These are phyloP conservation scores for Lactifluus rugatus DNA, from an alignment of 768 basidiomycete genomes.

Conservation along the genomic window DNA sequence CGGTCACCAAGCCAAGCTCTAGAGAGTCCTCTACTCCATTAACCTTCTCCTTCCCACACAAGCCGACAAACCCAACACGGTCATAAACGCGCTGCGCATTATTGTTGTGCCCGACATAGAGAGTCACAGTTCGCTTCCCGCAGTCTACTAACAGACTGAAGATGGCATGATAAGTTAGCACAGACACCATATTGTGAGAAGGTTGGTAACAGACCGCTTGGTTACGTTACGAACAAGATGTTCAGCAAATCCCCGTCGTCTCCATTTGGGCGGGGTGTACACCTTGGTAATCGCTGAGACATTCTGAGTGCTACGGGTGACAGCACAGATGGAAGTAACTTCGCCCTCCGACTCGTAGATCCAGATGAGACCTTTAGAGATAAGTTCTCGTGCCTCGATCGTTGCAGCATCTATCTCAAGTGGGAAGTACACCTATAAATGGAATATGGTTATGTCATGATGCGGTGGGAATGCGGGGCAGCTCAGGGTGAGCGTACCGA, in stretches of 20 bases:
- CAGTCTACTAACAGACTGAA: constrained; percentile 34
- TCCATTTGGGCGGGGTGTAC: constrained; percentile 38
- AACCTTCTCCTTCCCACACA: constrained; percentile 31
- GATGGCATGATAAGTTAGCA: constrained; percentile 5
- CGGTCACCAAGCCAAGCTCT: constrained; percentile 42
- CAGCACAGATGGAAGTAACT: constrained; percentile 44
- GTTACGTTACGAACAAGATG: constrained; percentile 41
- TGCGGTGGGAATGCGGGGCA: neutral
- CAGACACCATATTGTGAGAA: constrained; percentile 5
- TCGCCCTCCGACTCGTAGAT: constrained; percentile 36
- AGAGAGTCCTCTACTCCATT: constrained; percentile 39
- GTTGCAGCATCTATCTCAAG: constrained; percentile 31
- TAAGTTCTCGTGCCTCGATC: constrained; percentile 38
- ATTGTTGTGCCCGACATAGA: constrained; percentile 47
- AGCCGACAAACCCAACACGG: constrained; percentile 43
- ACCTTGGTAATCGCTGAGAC: constrained; percentile 52
- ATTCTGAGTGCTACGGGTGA: constrained; percentile 40
- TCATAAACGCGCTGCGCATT: constrained; percentile 42
- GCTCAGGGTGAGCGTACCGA: constrained; percentile 31
- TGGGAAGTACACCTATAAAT: constrained; percentile 36
- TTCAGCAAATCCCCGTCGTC: constrained; percentile 42
- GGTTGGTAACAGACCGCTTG: constrained; percentile 27
- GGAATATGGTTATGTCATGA: neutral
- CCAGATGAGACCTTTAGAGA: constrained; percentile 42
- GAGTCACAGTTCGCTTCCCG: constrained; percentile 39